Evolutionary conservation across 768 basidiomycete genomes (phyloP), one percentile per base, ranked within the genome.

Genomic region (Cyclocybe cylindracea): DNA sequence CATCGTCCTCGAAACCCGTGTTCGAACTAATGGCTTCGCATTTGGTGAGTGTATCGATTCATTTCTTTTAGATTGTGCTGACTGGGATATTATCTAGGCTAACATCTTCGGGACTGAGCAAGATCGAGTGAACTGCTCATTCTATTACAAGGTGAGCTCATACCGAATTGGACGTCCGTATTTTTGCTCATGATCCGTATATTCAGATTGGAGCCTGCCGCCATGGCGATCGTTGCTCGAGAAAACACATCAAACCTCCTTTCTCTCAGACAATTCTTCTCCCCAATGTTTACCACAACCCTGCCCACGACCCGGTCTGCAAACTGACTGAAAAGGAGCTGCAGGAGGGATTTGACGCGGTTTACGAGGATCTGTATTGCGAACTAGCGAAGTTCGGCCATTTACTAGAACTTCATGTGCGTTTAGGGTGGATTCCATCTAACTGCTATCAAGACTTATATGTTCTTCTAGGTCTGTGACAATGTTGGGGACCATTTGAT

Each of bases 401-500:
- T 72, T 78, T 99, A 51, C 73, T 97, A 44, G 97, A 99, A 72
- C 78, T 99, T 53, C 97, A 99, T 71, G 95, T 90, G 64, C 66
- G 87, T 77, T 46, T 34, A 37, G 48, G 58, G 39, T 4, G 4
- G 7, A 3, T 47, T 38, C 44, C 36, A 18, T 36, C 35, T 35
- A 13, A 31, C 31, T 40, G 19, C 44, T 42, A 18, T 46, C 24
- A 48, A 37, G 8, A 24, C 44, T n/a, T 41, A 51, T n/a, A 54
- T 48, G 44, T 48, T 34, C 48, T 39, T 50, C 48, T 39, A 91
- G 89, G 89, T 99, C 10, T 99, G 96, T 65, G 96, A 99, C 73
- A 99, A 99, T 65, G 95, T 99, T 33, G 97, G 97, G n/a, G 97
- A 98, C 66, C 96, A 99, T 66, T 78, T 98, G 19, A 92, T 96